Evolutionary conservation across 331 rosid genomes (phyloP), one percentile per base, ranked within the genome.

Genomic region (Spiraea crenata): DNA sequence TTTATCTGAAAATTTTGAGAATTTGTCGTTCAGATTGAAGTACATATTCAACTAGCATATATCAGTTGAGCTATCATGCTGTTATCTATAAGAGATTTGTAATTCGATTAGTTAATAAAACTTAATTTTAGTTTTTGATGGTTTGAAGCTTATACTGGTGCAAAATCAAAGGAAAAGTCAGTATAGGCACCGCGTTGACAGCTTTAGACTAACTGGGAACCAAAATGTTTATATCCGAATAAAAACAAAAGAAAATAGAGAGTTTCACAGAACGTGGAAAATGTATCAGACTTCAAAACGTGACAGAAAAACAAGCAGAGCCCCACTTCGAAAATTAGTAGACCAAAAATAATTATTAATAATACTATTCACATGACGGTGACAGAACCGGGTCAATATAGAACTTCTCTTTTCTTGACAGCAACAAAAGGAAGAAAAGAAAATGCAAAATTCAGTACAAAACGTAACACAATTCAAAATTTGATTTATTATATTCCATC

Each of bases 241-340:
- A 35, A 39, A 38, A 0, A 13, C 3, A 59, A 12, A 13, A 37
- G 20, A 57, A 14, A 71, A 14, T 19, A 4, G 31, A 8, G 40
- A 78, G 67, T 6, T 19, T 4, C 66, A 15, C 48, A 77, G 58
- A 86, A 84, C 98, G 93, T 92, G 92, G 55, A 81, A 89, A 89
- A 87, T 81, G 86, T 69, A 76, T 38, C 25, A 60, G 62, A 55
- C 45, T 74, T 47, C 35, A 52, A 75, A 68, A 64, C 78, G 64
- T 57, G 69, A 75, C 67, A 42, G 69, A 47, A 63, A 73, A 45
- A 44, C 25, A 77, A 71, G 4, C 48, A 17, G n/a, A 65, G 73
- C 15, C 0, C 72, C 7, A 12, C 19, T 11, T 4, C 14, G 37
- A 60, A 25, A 45, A 14, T 25, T 69, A 54, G 70, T 54, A 35